phyloP scores from a whole-genome alignment of 1,139 yeast genomes.

The Kluyveromyces sp. region DNA sequence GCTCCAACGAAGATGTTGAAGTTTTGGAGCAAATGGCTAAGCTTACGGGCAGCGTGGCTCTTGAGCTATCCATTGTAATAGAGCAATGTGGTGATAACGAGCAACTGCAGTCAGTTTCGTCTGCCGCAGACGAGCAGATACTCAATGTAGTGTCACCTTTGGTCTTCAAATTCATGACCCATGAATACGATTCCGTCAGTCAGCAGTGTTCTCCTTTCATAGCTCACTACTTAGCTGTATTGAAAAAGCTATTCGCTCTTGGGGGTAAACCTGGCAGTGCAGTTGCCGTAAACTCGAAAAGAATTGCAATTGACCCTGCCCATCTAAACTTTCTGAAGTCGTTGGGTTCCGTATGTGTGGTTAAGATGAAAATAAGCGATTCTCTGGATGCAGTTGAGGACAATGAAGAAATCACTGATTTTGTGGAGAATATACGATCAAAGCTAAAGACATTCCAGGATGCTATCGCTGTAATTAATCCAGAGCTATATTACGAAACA shows the following conservation, averaged over 20 bases:
- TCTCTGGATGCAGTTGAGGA: slow-evolving; percentile 64
- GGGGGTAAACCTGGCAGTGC: slow-evolving; percentile 35
- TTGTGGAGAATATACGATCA: slow-evolving; percentile 61
- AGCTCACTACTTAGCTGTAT: slow-evolving; percentile 60
- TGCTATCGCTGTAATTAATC: slow-evolving; percentile 67
- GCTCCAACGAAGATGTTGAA: slow-evolving; percentile 42
- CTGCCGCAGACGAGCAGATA: slow-evolving; percentile 42
- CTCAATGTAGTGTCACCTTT: slow-evolving; percentile 63
- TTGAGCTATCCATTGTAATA: slow-evolving; percentile 58
- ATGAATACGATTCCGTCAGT: slow-evolving; percentile 82
- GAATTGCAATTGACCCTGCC: slow-evolving; percentile 32
- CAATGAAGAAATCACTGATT: slow-evolving; percentile 63
- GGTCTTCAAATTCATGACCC: slow-evolving; percentile 61
- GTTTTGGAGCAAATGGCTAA: slow-evolving; percentile 74
- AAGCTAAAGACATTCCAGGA: slow-evolving; percentile 78
- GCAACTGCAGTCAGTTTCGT: slow-evolving; percentile 33
- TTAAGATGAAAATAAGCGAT: slow-evolving; percentile 74
- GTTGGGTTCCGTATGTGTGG: slow-evolving; percentile 59
- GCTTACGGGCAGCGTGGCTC: slow-evolving; percentile 65
- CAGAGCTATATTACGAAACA: slow-evolving; percentile 64
- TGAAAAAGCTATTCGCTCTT: slow-evolving; percentile 48
- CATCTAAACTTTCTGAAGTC: slow-evolving; percentile 50
- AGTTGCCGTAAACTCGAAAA: slow-evolving; percentile 31
- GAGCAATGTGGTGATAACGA: slow-evolving; percentile 29
- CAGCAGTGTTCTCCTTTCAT: slow-evolving; percentile 76